phyloP scores from a whole-genome alignment of 208 protist genomes.

The Crithidia sp. region DNA sequence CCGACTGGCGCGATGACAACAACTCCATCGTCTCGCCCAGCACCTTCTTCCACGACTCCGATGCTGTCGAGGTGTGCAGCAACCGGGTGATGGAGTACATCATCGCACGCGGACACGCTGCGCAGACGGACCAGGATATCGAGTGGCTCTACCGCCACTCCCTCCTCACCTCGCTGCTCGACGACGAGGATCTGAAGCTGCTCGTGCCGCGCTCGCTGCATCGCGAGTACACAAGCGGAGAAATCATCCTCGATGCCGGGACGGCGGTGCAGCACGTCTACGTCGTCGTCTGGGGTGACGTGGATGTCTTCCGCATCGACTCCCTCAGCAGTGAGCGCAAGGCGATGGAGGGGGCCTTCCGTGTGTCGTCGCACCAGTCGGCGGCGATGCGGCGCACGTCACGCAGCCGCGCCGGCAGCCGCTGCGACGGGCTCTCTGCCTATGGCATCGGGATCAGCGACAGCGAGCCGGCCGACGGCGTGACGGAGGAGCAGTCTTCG shows the following conservation, averaged over 20 bases:
- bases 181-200: conserved; percentile 42
- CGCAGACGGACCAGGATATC: conserved; percentile 55
- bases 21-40: conserved; percentile 41
- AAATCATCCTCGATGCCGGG: conserved; percentile 52
- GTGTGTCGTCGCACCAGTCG: conserved; percentile 28
- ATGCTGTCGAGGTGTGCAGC: conserved; percentile 34
- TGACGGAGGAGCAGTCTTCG: conserved; percentile 2
- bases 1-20: conserved; percentile 61
- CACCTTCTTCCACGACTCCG: conserved; percentile 46
- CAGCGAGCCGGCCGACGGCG: conserved; percentile 9
- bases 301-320: conserved; percentile 68
- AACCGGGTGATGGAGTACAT: conserved; percentile 68
- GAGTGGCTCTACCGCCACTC: conserved; percentile 63
- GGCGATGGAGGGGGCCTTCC: conserved; percentile 39
- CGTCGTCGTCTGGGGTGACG: conserved; percentile 72
- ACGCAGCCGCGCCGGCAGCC: neutral
- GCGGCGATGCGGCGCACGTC: conserved; percentile 3
- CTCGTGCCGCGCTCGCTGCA: conserved; percentile 54
- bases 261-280: conserved; percentile 50
- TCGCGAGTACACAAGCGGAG: conserved; percentile 71
- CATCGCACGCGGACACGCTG: conserved; percentile 40
- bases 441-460: conserved; percentile 14
- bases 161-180: conserved; percentile 58
- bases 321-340: conserved; percentile 31
- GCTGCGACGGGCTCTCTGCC: neutral